These are phyloP conservation scores for Coccomyxa sp. DNA, from an alignment of 139 green algal genomes.

Conservation along the genomic window DNA sequence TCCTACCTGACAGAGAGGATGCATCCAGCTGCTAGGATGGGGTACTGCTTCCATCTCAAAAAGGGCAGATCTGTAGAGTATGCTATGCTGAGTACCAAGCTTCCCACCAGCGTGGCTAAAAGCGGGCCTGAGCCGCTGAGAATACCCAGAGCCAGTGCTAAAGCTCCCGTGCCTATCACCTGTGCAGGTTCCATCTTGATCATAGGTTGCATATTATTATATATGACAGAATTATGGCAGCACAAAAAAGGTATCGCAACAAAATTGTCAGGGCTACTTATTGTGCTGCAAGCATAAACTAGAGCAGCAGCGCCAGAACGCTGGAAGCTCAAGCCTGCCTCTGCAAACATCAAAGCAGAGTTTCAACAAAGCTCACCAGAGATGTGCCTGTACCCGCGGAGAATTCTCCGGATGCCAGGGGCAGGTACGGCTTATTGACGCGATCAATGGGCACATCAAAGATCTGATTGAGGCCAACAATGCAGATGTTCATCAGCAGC, in stretches of 20 bases:
- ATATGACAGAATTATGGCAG: no score
- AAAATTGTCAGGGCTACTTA: no score
- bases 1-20: constrained; percentile 77
- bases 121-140: constrained; percentile 37
- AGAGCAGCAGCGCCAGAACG: no score
- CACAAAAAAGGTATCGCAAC: no score
- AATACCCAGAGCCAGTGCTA: background rate
- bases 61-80: constrained; percentile 87
- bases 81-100: constrained; percentile 76
- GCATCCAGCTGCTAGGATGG: constrained; percentile 75
- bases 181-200: no score
- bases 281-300: no score
- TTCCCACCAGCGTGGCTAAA: constrained; percentile 67
- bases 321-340: no score
- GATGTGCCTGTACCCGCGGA: constrained; percentile 36
- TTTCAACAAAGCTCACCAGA: no score
- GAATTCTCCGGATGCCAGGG: constrained; percentile 86
- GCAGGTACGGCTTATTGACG: constrained; percentile 98
- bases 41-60: constrained; percentile 89
- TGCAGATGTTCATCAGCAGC: constrained; percentile 91
- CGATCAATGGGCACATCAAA: constrained; percentile 85
- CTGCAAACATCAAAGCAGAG: no score
- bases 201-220: no score
- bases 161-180: constrained; percentile 17
- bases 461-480: constrained; percentile 79